These are phyloP conservation scores for Verticillium albo-atrum DNA, from an alignment of 2,329 filamentous ascomycete species.

Conservation along the genomic window DNA sequence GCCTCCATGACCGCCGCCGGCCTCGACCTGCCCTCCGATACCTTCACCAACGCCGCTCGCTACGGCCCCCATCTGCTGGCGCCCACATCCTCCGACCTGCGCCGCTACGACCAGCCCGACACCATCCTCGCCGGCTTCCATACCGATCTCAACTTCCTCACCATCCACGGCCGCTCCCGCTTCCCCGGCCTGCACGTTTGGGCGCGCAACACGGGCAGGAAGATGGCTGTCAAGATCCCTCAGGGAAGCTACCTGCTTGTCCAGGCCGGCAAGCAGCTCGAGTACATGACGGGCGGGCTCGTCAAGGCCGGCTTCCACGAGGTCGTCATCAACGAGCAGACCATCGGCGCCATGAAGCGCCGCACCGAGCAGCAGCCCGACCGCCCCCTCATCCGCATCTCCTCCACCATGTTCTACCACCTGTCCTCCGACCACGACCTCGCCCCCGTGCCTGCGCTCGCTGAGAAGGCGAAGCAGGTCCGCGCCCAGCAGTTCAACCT, in stretches of 20 bases:
- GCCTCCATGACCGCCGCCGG: conserved; percentile 57
- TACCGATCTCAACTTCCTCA: conserved; percentile 61
- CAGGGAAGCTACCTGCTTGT: conserved; percentile 54
- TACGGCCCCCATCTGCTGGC: conserved; percentile 60
- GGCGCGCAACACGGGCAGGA: conserved; percentile 57
- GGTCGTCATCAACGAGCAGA: conserved; percentile 53
- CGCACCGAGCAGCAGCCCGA: conserved; percentile 37
- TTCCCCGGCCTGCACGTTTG: conserved; percentile 60
- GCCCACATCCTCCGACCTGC: conserved; percentile 54
- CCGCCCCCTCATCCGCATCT: conserved; percentile 51
- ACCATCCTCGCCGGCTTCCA: conserved; percentile 61
- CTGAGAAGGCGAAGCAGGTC: conserved; percentile 37
- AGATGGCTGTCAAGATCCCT: conserved; percentile 56
- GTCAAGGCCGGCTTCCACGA: conserved; percentile 60
- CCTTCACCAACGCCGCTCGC: conserved; percentile 49
- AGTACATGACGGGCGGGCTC: conserved; percentile 56
- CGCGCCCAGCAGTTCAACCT: conserved; percentile 41
- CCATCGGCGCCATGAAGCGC: conserved; percentile 39
- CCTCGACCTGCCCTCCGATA: conserved; percentile 45
- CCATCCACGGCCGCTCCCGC: conserved; percentile 59
- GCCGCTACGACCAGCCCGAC: conserved; percentile 46
- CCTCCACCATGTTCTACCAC: conserved; percentile 59
- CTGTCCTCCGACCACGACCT: conserved; percentile 53
- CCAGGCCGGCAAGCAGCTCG: conserved; percentile 59
- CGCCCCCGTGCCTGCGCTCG: conserved; percentile 43